These are phyloP conservation scores for Cutaneotrichosporon sp. DNA, from an alignment of 1,284 basidiomycete species.

Conservation along the genomic window DNA sequence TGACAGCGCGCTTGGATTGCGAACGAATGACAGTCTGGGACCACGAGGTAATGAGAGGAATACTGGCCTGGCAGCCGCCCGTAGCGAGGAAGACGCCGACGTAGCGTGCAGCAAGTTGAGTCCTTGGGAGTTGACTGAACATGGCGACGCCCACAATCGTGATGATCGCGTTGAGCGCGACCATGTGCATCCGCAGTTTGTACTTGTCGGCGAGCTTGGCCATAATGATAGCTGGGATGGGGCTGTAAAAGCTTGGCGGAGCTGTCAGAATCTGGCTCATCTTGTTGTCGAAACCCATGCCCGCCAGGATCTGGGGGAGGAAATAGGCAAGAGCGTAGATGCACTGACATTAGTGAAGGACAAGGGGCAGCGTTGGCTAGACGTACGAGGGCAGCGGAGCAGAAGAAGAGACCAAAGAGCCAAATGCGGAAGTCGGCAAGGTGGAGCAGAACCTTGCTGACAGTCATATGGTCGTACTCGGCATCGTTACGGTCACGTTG, in stretches of 20 bases:
- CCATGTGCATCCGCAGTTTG: slow-evolving; percentile 10
- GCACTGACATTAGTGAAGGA: slow-evolving; percentile 26
- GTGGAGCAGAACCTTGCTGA: slow-evolving; percentile 32
- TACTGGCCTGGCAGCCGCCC: slow-evolving; percentile 35
- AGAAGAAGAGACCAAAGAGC: slow-evolving; percentile 49
- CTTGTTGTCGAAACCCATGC: slow-evolving; percentile 42
- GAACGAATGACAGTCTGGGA: slow-evolving; percentile 48
- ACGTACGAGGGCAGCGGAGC: slow-evolving; percentile 21
- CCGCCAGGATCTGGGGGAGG: slow-evolving; percentile 48
- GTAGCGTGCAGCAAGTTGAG: slow-evolving; percentile 10
- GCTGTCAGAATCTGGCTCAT: slow-evolving; percentile 44
- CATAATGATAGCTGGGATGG: slow-evolving; percentile 39
- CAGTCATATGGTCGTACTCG: slow-evolving; percentile 45
- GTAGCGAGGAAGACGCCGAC: slow-evolving; percentile 48
- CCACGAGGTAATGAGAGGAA: slow-evolving; percentile 40
- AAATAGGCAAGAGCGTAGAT: slow-evolving; percentile 38
- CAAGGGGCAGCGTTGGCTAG: slow-evolving; percentile 47
- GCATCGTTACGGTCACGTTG: slow-evolving; percentile 40
- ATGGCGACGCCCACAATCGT: slow-evolving; percentile 14
- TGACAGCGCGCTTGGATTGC: slow-evolving; percentile 45
- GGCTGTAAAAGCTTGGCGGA: slow-evolving; percentile 46
- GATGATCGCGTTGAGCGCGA: slow-evolving; percentile 12
- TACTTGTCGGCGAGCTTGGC: slow-evolving; percentile 45
- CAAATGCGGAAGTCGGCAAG: slow-evolving; percentile 48
- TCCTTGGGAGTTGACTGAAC: slow-evolving; percentile 12